Percentiles rank a stretch among this genome's conserved stretches.
Evolutionary conservation across 768 basidiomycete genomes (phyloP).

Genomic region (Lactarius trivialis): DNA sequence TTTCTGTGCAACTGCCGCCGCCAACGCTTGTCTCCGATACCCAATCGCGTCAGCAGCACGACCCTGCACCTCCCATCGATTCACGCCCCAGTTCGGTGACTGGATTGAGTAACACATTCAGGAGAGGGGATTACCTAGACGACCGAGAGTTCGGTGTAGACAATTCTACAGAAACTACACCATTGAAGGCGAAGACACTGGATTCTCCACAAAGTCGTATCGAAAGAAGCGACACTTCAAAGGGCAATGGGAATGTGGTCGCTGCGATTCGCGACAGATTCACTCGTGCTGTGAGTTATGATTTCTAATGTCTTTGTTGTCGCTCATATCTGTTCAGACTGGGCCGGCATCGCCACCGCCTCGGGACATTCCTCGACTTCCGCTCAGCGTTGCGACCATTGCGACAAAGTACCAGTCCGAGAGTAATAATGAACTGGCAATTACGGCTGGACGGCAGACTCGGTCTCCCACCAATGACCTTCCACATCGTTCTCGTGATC

Average conservation of each 20-base stretch:
- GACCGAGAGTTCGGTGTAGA: conserved; percentile 29
- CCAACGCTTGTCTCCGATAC: not conserved
- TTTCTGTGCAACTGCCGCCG: not conserved
- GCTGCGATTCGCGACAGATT: conserved; percentile 65
- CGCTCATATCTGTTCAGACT: conserved; percentile 33
- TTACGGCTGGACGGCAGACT: conserved; percentile 1
- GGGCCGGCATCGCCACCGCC: conserved; percentile 47
- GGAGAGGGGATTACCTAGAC: conserved; percentile 23
- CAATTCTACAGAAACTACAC: conserved; percentile 19
- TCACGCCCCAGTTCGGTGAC: conserved; percentile 16
- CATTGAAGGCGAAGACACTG: conserved; percentile 25
- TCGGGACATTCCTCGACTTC: conserved; percentile 57
- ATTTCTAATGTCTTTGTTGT: not conserved
- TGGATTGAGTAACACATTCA: conserved; percentile 12
- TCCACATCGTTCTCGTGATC: conserved; percentile 10
- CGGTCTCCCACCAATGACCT: conserved; percentile 9
- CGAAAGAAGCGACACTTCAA: conserved; percentile 48
- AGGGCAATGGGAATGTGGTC: conserved; percentile 53
- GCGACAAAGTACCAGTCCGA: conserved; percentile 47
- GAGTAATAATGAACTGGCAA: not conserved
- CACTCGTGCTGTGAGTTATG: conserved; percentile 43
- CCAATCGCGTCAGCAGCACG: conserved; percentile 1
- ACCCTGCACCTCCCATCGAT: not conserved
- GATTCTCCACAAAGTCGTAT: conserved; percentile 24
- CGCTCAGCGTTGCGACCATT: conserved; percentile 55